A percentile compares a stretch with the other conserved stretches of the same genome.
Conservation (phyloP, 1,284 basidiomycete genomes). For the Porodaedalea pini region DNA sequence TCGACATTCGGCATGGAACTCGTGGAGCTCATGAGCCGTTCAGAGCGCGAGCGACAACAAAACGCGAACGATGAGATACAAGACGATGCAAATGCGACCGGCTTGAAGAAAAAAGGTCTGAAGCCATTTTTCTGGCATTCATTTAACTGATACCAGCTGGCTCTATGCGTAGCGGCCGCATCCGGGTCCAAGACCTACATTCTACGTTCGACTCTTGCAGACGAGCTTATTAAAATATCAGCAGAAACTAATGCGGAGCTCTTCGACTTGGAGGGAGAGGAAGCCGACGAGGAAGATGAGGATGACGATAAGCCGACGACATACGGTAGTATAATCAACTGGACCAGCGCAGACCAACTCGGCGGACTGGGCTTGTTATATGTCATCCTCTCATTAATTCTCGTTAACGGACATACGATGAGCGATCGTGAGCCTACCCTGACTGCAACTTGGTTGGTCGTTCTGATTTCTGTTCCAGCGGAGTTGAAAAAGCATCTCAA, state of each 20-base stretch:
- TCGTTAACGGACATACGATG: slow-evolving; percentile 64
- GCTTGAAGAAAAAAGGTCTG: slow-evolving; percentile 52
- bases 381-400: slow-evolving; percentile 65
- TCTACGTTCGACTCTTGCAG: slow-evolving; percentile 60
- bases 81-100: slow-evolving; percentile 46
- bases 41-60: slow-evolving; percentile 47
- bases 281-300: slow-evolving; percentile 29
- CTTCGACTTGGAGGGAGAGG: slow-evolving; percentile 45
- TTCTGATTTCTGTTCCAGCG: slow-evolving; percentile 33
- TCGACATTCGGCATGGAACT: slow-evolving; percentile 72
- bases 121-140: not conserved
- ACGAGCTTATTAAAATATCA: slow-evolving; percentile 55
- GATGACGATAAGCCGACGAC: slow-evolving; percentile 37
- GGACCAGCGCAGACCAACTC: slow-evolving; percentile 62
- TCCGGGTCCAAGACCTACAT: slow-evolving; percentile 70
- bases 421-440: slow-evolving; percentile 50
- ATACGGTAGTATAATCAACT: slow-evolving; percentile 66
- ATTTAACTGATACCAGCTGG: not conserved
- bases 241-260: slow-evolving; percentile 52
- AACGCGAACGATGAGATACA: slow-evolving; percentile 30
- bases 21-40: slow-evolving; percentile 65
- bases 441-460: not conserved
- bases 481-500: slow-evolving; percentile 62
- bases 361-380: slow-evolving; percentile 62
- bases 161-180: slow-evolving; percentile 39